These are phyloP conservation scores for Sanghuangporus weigelae DNA, from an alignment of 1,284 basidiomycete species.

Conservation along the genomic window DNA sequence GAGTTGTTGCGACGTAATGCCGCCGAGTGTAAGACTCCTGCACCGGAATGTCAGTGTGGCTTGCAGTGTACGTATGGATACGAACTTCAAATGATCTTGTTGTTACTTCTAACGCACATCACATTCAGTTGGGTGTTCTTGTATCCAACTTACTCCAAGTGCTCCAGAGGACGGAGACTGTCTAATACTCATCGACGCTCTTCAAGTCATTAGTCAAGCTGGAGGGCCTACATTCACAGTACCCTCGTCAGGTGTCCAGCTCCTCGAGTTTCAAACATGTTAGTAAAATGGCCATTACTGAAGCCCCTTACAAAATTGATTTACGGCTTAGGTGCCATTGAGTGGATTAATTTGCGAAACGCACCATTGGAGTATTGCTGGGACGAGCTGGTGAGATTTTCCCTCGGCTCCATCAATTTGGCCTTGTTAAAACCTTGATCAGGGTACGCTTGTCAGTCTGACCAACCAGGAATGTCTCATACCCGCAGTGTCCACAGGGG, in stretches of 20 bases:
- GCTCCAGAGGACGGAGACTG: constrained; percentile 27
- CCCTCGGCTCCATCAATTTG: not conserved
- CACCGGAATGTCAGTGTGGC: constrained; percentile 19
- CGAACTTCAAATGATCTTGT: not conserved
- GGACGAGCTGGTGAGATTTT: constrained; percentile 19
- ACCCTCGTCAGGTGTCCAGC: constrained; percentile 20
- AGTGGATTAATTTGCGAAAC: constrained; percentile 20
- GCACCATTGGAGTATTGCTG: constrained; percentile 25
- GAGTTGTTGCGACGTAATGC: constrained; percentile 5
- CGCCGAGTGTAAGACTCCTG: constrained; percentile 11
- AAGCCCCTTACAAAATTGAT: not conserved
- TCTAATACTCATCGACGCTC: constrained; percentile 6
- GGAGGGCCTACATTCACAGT: constrained; percentile 26
- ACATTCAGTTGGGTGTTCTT: constrained; percentile 17
- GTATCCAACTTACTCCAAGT: constrained; percentile 13
- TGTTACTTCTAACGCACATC: not conserved
- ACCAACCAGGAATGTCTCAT: not conserved
- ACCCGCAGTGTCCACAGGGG: not conserved
- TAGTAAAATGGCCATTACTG: not conserved
- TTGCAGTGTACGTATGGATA: constrained; percentile 20
- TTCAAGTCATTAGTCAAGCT: constrained; percentile 22
- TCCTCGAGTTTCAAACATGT: constrained; percentile 22
- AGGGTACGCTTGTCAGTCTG: not conserved
- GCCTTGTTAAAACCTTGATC: not conserved
- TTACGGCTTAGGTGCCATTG: constrained; percentile 24